Evolutionary conservation across 441 rosid genomes (phyloP).

Genomic region (Dalechampia spathulata): DNA sequence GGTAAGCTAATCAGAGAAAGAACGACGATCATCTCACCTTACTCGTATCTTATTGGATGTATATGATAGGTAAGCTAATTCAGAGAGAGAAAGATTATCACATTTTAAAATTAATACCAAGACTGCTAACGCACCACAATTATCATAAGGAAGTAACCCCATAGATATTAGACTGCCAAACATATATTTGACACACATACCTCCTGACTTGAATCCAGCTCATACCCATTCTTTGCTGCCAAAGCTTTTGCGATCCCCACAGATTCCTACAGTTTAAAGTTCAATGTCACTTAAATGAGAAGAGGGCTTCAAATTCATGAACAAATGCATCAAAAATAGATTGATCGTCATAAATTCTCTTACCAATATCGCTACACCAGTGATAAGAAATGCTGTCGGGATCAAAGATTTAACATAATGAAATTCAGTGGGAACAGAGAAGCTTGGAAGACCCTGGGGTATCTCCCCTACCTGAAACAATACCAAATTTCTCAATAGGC

Average conservation of each 20-base stretch:
- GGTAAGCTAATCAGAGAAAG: too few species aligned
- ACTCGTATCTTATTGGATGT: too few species aligned
- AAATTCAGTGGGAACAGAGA: slow-evolving; percentile 70
- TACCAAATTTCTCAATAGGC: slow-evolving; percentile 17
- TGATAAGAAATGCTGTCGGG: slow-evolving; percentile 84
- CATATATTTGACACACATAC: slow-evolving; percentile 29
- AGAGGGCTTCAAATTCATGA: slow-evolving; percentile 11
- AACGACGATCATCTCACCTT: too few species aligned
- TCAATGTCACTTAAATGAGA: slow-evolving; percentile 6
- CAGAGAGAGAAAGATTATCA: neutral
- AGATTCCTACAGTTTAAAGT: slow-evolving; percentile 59
- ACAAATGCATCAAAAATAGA: slow-evolving; percentile 11
- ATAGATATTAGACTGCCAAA: slow-evolving; percentile 2
- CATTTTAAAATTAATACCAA: neutral
- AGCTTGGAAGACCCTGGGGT: slow-evolving; percentile 88
- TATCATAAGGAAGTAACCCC: neutral
- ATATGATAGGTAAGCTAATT: too few species aligned
- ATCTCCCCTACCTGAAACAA: slow-evolving; percentile 82
- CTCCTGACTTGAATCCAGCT: slow-evolving; percentile 92
- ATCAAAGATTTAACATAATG: slow-evolving; percentile 55
- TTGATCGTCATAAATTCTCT: slow-evolving; percentile 24
- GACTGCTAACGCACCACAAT: slow-evolving; percentile 4
- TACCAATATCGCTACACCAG: slow-evolving; percentile 98
- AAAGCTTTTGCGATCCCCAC: slow-evolving; percentile 96
- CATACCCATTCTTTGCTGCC: slow-evolving; percentile 91